Base-by-base conservation (phyloP, 2,329 filamentous ascomycete genomes). In the Cercospora zeina region DNA sequence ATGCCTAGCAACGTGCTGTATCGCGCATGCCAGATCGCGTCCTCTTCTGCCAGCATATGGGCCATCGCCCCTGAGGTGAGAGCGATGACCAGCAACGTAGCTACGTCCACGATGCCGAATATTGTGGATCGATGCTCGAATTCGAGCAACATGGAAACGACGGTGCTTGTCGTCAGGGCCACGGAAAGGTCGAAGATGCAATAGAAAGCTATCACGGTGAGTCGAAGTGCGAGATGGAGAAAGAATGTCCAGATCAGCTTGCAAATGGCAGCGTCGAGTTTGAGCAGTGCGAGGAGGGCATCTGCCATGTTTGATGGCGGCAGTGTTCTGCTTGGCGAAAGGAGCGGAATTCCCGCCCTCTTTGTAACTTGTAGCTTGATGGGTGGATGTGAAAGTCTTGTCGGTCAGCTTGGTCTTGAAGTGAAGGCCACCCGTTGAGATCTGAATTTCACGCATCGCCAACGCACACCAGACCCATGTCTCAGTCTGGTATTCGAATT, bases 101-200 rank as follows among this genome's bases (percentile, higher is more conserved):
- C 39, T 11, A 19, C 39, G 39, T 27, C 24, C 24, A 27, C 24
- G 24, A 27, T 27, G 24, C 24, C 24, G 24, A 3, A 6, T 27
- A 6, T 27, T 27, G 24, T 27, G 24, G 24, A 27, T 27, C 39
- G 39, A 8, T 45, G 39, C 4, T 45, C 39, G 19, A 45, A 45
- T 16, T 45, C 39, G 39, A 45, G 13, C 39, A 45, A 7, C 10
- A 45, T 24, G 39, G 39, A 45, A 24, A 45, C 21, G 10, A 8
- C 39, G 39, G 19, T 45, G 39, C 39, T 21, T 21, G 39, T 24
- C 16, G 39, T 24, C 2, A 45, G 10, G 16, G 16, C 39, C 7
- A 45, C 39, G 39, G 39, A 45, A 45, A 45, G 16, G 39, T 45
- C 39, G 39, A 45, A 45, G 16, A 45, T 45, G 39, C 39, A 45